phyloP scores from a whole-genome alignment of 2,329 filamentous ascomycete species.

The Arthrinium phaeospermum region DNA sequence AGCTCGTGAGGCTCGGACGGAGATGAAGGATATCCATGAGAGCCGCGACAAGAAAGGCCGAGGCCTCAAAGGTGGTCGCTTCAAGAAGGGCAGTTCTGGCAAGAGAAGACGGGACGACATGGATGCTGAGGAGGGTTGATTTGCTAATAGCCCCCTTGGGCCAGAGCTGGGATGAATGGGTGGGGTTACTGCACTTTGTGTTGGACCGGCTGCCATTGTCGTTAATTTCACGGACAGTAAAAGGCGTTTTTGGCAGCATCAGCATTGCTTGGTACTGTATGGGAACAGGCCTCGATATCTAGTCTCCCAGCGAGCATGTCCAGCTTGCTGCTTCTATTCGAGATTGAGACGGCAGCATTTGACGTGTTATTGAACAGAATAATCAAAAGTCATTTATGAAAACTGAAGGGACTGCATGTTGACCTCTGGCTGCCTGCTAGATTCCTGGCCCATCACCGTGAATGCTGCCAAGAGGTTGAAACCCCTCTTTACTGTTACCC shows the following conservation, averaged over 20 bases:
- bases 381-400: neutral
- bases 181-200: neutral
- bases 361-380: neutral
- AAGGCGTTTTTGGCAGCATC: slow-evolving; percentile 5
- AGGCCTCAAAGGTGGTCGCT: slow-evolving; percentile 49
- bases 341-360: neutral
- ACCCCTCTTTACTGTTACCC: neutral
- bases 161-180: neutral
- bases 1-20: slow-evolving; percentile 76
- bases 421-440: neutral
- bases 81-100: slow-evolving; percentile 48
- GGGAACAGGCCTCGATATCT: neutral
- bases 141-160: neutral
- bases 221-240: neutral
- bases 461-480: neutral
- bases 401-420: neutral
- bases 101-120: slow-evolving; percentile 62
- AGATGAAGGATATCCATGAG: slow-evolving; percentile 83
- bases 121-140: slow-evolving; percentile 75
- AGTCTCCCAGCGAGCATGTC: neutral
- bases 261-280: neutral
- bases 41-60: slow-evolving; percentile 64
- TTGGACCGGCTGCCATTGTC: neutral
- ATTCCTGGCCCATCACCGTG: neutral
- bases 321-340: neutral